Conservation (phyloP, 164 flowering plant species). For the Paratinospora sagittata region DNA sequence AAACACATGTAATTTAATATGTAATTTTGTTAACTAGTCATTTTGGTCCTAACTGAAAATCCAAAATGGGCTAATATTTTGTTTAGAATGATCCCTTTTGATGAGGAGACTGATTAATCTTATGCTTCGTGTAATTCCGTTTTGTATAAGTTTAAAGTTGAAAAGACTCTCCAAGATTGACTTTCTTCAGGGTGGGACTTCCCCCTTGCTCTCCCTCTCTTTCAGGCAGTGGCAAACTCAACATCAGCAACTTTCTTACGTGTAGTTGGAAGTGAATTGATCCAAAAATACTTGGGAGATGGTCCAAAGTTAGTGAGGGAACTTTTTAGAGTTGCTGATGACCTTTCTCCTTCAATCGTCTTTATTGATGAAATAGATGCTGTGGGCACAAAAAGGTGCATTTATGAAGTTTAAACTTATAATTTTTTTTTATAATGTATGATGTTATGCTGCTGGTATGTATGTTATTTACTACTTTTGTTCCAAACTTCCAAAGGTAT, state of each 20-base stretch:
- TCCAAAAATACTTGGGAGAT: constrained; percentile 92
- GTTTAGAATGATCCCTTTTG: too few species aligned
- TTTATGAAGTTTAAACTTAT: not conserved
- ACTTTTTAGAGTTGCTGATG: constrained; percentile 94
- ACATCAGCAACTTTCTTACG: constrained; percentile 95
- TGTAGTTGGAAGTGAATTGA: constrained; percentile 89
- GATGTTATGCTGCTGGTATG: not conserved
- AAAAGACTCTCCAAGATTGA: not conserved
- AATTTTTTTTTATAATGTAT: not conserved
- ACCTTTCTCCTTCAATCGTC: constrained; percentile 92
- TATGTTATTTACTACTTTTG: not conserved
- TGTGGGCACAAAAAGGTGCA: constrained; percentile 84
- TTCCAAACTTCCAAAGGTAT: constrained; percentile 43
- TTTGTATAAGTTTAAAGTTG: too few species aligned
- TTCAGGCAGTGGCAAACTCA: constrained; percentile 94
- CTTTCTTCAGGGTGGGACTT: constrained; percentile 4
- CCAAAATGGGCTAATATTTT: too few species aligned
- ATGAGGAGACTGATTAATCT: too few species aligned
- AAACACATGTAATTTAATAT: too few species aligned
- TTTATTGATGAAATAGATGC: constrained; percentile 99
- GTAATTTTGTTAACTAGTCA: too few species aligned
- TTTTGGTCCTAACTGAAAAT: too few species aligned
- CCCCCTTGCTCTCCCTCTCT: constrained; percentile 14
- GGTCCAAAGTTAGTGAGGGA: constrained; percentile 96
- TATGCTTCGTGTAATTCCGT: too few species aligned